A percentile compares a stretch with the other conserved stretches of the same genome.
These are phyloP conservation scores for Oryza australiensis DNA, from an alignment of 176 grass and related monocot genomes.

Conservation along the genomic window DNA sequence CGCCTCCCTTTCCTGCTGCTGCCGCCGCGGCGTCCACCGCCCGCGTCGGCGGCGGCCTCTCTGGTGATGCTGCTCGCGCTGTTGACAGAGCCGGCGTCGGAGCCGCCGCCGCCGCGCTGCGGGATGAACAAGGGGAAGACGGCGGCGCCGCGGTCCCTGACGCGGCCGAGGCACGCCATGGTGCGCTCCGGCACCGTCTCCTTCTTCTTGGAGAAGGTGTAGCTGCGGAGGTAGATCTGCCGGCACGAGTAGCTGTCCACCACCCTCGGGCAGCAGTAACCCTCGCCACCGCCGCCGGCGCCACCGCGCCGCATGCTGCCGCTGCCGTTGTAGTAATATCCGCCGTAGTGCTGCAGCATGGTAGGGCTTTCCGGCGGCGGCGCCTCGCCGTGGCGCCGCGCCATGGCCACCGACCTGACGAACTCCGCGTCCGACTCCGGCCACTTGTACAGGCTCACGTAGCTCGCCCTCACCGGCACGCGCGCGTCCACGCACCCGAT, in stretches of 20 bases:
- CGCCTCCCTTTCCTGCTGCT: background rate
- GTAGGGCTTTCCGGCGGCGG: conserved; percentile 21
- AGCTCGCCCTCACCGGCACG: conserved; percentile 69
- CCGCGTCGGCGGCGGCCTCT: background rate
- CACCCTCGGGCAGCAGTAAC: conserved; percentile 45
- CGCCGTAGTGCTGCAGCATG: background rate
- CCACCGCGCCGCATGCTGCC: conserved; percentile 10
- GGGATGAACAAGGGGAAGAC: conserved; percentile 51
- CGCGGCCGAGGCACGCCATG: conserved; percentile 60
- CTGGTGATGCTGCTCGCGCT: conserved; percentile 27
- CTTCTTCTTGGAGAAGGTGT: conserved; percentile 89
- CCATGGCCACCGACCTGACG: conserved; percentile 64
- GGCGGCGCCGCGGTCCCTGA: conserved; percentile 59
- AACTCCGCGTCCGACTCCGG: conserved; percentile 97
- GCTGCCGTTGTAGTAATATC: conserved; percentile 1
- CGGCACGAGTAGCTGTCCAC: conserved; percentile 97
- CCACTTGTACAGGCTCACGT: conserved; percentile 93
- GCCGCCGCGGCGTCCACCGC: background rate
- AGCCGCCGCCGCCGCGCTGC: conserved; percentile 7
- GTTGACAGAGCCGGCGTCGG: conserved; percentile 29
- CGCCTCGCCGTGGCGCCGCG: conserved; percentile 17
- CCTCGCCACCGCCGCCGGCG: conserved; percentile 6
- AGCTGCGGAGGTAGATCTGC: conserved; percentile 94
- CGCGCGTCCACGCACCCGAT: conserved; percentile 63
- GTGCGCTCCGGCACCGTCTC: conserved; percentile 85